Conservation (phyloP, 495 filamentous ascomycete species). For the Letharia columbiana region DNA sequence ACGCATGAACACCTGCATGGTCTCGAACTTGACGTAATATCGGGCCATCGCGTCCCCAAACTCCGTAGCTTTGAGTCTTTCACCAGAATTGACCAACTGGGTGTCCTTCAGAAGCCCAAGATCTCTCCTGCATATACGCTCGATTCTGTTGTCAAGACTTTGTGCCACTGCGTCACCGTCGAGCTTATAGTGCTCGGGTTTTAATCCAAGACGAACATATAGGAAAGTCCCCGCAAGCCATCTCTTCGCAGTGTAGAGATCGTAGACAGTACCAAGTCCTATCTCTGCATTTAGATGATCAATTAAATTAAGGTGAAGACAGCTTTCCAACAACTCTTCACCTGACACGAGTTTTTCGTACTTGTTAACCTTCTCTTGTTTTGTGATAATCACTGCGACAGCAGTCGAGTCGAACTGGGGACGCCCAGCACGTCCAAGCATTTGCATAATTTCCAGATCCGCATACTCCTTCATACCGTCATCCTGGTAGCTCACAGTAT, state of each 20-base stretch:
- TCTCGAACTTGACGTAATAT: constrained; percentile 85
- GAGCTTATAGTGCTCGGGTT: constrained; percentile 72
- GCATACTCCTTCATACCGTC: constrained; percentile 66
- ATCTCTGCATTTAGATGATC: constrained; percentile 95
- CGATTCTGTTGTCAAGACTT: constrained; percentile 60
- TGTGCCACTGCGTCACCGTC: constrained; percentile 46
- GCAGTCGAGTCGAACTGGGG: constrained; percentile 88
- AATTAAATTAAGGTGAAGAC: constrained; percentile 76
- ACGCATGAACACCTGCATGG: constrained; percentile 68
- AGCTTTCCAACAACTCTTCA: constrained; percentile 76
- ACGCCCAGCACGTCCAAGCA: constrained; percentile 87
- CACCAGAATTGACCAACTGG: constrained; percentile 44
- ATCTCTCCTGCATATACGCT: constrained; percentile 73
- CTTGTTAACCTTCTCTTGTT: constrained; percentile 52
- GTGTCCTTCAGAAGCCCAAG: constrained; percentile 58
- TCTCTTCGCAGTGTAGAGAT: constrained; percentile 59
- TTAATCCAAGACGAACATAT: constrained; percentile 69
- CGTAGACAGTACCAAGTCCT: constrained; percentile 67
- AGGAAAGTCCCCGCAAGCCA: constrained; percentile 89
- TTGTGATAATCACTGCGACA: constrained; percentile 80
- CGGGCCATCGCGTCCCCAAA: constrained; percentile 88
- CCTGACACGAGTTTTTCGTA: constrained; percentile 84
- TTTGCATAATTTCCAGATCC: constrained; percentile 95
- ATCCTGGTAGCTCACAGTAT: constrained; percentile 66
- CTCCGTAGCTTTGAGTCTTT: constrained; percentile 55